These are phyloP conservation scores for Huiozyma sinensis DNA, from an alignment of 805 yeast species.

Conservation along the genomic window DNA sequence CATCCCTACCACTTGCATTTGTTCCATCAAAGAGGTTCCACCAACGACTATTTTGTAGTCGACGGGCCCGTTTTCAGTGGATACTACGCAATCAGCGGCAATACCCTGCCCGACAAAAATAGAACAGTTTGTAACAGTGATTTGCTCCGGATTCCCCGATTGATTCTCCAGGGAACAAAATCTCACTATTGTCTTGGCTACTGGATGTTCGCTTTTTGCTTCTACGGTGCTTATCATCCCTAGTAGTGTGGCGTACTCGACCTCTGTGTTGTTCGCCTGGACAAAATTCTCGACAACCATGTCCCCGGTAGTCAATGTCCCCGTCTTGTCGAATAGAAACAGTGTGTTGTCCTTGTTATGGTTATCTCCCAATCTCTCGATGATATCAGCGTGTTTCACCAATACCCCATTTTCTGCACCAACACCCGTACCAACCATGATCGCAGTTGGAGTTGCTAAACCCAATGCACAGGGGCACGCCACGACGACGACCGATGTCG, in stretches of 20 bases:
- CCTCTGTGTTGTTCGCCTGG: constrained; percentile 7
- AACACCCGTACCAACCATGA: constrained; percentile 97
- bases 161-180: constrained; percentile 18
- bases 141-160: neutral
- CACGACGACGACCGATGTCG: constrained; percentile 88
- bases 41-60: constrained; percentile 41
- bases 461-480: constrained; percentile 99
- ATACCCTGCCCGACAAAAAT: constrained; percentile 33
- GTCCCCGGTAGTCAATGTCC: constrained; percentile 81
- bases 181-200: constrained; percentile 57
- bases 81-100: constrained; percentile 9
- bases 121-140: constrained; percentile 17
- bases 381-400: constrained; percentile 84
- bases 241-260: constrained; percentile 38
- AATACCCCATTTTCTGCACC: constrained; percentile 86
- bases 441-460: constrained; percentile 95
- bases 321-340: constrained; percentile 86
- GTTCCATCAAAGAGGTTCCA: neutral
- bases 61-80: neutral
- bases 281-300: constrained; percentile 39
- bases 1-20: neutral
- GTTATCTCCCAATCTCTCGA: constrained; percentile 61
- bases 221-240: constrained; percentile 37
- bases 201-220: constrained; percentile 73
- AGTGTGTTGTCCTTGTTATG: constrained; percentile 22